phyloP scores from a whole-genome alignment of 139 green algal genomes.

The Diplosphaera chodatii region DNA sequence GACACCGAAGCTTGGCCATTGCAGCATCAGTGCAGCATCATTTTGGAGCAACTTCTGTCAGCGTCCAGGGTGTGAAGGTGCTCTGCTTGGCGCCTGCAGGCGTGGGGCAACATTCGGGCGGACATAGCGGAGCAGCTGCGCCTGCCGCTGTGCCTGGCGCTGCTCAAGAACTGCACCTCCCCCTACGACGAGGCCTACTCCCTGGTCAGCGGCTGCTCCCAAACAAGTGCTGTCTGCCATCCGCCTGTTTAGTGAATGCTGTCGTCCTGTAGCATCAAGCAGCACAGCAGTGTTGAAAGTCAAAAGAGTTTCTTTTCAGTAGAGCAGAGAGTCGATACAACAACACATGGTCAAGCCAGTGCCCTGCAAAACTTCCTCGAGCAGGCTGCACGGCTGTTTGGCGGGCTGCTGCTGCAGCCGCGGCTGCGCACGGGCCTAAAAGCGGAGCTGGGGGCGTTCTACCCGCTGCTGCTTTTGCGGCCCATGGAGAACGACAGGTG shows the following conservation, averaged over 20 bases:
- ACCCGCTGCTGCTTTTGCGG: constrained; percentile 78
- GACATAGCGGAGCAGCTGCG: constrained; percentile 69
- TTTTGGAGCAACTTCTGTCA: no score
- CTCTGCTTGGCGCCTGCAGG: no score
- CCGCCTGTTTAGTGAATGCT: no score
- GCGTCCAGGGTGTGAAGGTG: no score
- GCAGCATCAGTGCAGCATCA: constrained; percentile 63
- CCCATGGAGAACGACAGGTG: constrained; percentile 58
- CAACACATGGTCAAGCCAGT: no score
- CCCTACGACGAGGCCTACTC: constrained; percentile 37
- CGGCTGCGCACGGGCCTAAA: constrained; percentile 51
- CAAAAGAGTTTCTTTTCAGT: no score
- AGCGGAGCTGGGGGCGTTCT: constrained; percentile 85
- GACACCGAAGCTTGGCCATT: constrained; percentile 40
- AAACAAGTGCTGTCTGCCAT: no score
- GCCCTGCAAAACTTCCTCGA: no score
- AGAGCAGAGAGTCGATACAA: no score
- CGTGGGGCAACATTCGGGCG: constrained; percentile 5
- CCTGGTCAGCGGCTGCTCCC: no score
- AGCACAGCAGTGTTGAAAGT: no score
- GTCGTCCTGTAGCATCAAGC: no score
- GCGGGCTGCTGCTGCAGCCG: constrained; percentile 27
- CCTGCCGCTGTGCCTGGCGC: constrained; percentile 72
- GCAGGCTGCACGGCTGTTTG: constrained; percentile 25
- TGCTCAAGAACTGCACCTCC: constrained; percentile 72